Conservation (phyloP, 257 asterid species). For the Schizonepeta tenuifolia region DNA sequence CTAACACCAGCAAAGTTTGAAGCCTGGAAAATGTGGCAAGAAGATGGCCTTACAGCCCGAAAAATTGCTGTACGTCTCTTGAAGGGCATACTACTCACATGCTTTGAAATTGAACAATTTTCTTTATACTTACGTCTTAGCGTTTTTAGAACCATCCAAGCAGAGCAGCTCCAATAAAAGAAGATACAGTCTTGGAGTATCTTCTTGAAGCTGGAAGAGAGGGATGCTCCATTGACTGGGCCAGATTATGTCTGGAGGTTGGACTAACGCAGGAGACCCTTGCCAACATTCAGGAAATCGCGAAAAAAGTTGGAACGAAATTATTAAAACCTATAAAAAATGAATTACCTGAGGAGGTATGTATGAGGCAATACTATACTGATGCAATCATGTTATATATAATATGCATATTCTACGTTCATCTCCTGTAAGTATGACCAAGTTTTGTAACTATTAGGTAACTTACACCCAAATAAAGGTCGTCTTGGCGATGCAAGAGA, state of each 20-base stretch:
- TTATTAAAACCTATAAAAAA: conserved; percentile 80
- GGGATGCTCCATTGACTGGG: conserved; percentile 74
- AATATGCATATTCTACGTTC: neutral
- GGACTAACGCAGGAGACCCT: conserved; percentile 59
- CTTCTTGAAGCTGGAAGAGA: conserved; percentile 85
- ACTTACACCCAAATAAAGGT: conserved; percentile 69
- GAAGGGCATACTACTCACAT: conserved; percentile 16
- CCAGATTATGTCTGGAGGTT: conserved; percentile 66
- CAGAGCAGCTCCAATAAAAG: conserved; percentile 87
- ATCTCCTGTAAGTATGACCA: conserved; percentile 18
- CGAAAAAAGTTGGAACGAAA: conserved; percentile 72
- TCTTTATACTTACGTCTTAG: conserved; percentile 9
- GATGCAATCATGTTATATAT: conserved; percentile 21
- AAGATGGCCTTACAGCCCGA: conserved; percentile 61
- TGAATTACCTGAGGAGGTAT: conserved; percentile 90
- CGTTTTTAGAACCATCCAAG: conserved; percentile 64
- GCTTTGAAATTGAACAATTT: neutral
- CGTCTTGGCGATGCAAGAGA: conserved; percentile 63
- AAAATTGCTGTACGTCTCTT: conserved; percentile 70
- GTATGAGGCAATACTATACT: conserved; percentile 18
- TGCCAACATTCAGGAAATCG: conserved; percentile 51
- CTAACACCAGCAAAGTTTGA: conserved; percentile 73
- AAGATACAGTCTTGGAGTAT: conserved; percentile 67
- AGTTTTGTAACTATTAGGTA: conserved; percentile 47
- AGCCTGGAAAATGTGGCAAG: conserved; percentile 99